These are phyloP conservation scores for Aspergillus fumigatiaffinis DNA, from an alignment of 2,329 filamentous ascomycete genomes.

Conservation along the genomic window DNA sequence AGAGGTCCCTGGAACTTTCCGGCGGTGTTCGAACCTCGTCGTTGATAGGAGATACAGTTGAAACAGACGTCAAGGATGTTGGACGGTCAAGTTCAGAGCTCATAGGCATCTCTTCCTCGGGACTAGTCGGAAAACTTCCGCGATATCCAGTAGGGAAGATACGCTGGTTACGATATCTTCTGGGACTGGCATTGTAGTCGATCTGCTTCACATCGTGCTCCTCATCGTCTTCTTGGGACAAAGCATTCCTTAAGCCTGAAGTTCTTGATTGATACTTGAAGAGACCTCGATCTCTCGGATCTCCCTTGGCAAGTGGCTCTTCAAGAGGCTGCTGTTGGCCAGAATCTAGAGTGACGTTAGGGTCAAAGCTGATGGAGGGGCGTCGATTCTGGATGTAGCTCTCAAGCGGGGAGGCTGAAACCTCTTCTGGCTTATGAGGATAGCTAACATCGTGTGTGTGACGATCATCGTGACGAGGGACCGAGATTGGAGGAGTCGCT, in stretches of 20 bases:
- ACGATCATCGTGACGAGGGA: slow-evolving; percentile 39
- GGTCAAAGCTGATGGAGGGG: slow-evolving; percentile 42
- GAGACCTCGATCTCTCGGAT: slow-evolving; percentile 20
- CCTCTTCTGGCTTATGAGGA: slow-evolving; percentile 25
- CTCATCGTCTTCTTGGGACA: slow-evolving; percentile 31
- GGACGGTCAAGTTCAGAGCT: slow-evolving; percentile 32
- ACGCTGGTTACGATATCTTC: slow-evolving; percentile 21
- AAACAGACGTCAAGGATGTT: slow-evolving; percentile 43
- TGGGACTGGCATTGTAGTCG: slow-evolving; percentile 19
- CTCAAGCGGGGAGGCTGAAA: slow-evolving; percentile 37
- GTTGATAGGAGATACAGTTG: slow-evolving; percentile 39
- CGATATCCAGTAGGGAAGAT: slow-evolving; percentile 26
- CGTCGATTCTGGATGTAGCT: slow-evolving; percentile 38
- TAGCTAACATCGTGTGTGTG: slow-evolving; percentile 1
- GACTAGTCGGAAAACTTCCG: slow-evolving; percentile 16
- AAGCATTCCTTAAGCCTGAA: slow-evolving; percentile 33
- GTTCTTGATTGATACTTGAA: slow-evolving; percentile 28
- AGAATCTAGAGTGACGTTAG: slow-evolving; percentile 39
- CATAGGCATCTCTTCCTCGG: slow-evolving; percentile 20
- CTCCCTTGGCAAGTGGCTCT: slow-evolving; percentile 35
- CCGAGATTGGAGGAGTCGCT: slow-evolving; percentile 42
- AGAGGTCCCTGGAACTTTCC: slow-evolving; percentile 30
- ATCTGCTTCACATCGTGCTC: slow-evolving; percentile 12
- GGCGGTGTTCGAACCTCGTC: slow-evolving; percentile 42
- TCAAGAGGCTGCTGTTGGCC: slow-evolving; percentile 36